phyloP scores from a whole-genome alignment of 495 filamentous ascomycete genomes.

The Aspergillus asperescens region DNA sequence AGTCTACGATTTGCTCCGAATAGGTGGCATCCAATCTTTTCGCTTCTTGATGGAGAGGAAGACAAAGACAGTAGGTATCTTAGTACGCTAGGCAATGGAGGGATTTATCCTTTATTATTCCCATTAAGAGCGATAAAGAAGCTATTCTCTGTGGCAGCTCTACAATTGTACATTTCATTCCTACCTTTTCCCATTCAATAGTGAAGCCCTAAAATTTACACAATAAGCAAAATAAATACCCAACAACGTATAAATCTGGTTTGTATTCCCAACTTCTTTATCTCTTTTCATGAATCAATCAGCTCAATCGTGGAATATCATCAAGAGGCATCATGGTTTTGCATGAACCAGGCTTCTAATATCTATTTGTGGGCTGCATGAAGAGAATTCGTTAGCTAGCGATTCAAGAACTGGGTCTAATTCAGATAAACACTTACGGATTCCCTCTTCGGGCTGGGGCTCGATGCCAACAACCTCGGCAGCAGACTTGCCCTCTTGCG shows the following conservation, averaged over 20 bases:
- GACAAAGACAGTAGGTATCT: too few species aligned
- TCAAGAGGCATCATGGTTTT: slow-evolving; percentile 5
- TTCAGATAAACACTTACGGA: slow-evolving; percentile 44
- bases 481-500: slow-evolving; percentile 47
- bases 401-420: background rate
- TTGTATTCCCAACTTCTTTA: background rate
- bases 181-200: too few species aligned
- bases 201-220: too few species aligned
- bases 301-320: slow-evolving; percentile 7
- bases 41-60: too few species aligned
- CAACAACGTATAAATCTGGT: background rate
- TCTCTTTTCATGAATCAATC: slow-evolving; percentile 1
- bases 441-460: slow-evolving; percentile 62
- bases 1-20: too few species aligned
- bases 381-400: slow-evolving; percentile 3
- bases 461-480: slow-evolving; percentile 62
- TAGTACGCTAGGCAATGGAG: too few species aligned
- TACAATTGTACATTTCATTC: too few species aligned
- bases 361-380: slow-evolving; percentile 37
- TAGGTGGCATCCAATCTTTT: too few species aligned
- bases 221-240: background rate
- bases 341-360: slow-evolving; percentile 2
- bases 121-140: too few species aligned
- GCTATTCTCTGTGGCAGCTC: too few species aligned
- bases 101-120: too few species aligned